Conservation (phyloP, 768 basidiomycete species). For the Boletus sensibilis region DNA sequence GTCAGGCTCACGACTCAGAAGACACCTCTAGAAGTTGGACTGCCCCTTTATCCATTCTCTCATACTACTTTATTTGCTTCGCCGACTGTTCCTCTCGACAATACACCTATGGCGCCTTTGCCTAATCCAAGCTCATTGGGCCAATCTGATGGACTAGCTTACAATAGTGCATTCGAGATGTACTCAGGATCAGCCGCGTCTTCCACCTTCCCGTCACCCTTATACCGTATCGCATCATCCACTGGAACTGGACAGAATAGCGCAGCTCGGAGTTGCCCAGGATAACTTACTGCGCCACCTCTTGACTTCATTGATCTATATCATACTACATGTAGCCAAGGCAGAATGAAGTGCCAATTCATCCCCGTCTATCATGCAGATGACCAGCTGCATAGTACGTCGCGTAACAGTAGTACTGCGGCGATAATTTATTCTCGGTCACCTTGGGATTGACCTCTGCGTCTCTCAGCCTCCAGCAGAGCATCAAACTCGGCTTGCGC, state of each 20-base stretch:
- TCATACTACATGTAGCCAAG: constrained; percentile 2
- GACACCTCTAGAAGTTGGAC: constrained; percentile 74
- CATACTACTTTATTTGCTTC: constrained; percentile 60
- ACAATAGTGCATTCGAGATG: constrained; percentile 6
- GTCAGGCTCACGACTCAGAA: constrained; percentile 80
- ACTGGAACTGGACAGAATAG: constrained; percentile 5
- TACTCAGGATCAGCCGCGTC: constrained; percentile 5
- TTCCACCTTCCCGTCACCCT: not conserved
- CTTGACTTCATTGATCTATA: constrained; percentile 7
- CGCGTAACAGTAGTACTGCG: not conserved
- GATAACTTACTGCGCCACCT: constrained; percentile 3
- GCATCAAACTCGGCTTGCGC: constrained; percentile 62
- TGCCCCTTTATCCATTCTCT: constrained; percentile 83
- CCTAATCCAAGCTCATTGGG: constrained; percentile 22
- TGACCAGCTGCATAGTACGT: not conserved
- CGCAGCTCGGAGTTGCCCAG: constrained; percentile 7
- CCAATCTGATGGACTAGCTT: constrained; percentile 6
- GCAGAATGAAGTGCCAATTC: not conserved
- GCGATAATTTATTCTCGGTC: constrained; percentile 5
- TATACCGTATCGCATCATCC: constrained; percentile 9
- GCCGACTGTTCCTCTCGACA: constrained; percentile 38
- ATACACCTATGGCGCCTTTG: constrained; percentile 28
- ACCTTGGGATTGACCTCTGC: constrained; percentile 27
- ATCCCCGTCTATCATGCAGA: not conserved
- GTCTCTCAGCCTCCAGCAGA: constrained; percentile 57